phyloP scores from a whole-genome alignment of 208 protist genomes.

The Strigomonas galati region DNA sequence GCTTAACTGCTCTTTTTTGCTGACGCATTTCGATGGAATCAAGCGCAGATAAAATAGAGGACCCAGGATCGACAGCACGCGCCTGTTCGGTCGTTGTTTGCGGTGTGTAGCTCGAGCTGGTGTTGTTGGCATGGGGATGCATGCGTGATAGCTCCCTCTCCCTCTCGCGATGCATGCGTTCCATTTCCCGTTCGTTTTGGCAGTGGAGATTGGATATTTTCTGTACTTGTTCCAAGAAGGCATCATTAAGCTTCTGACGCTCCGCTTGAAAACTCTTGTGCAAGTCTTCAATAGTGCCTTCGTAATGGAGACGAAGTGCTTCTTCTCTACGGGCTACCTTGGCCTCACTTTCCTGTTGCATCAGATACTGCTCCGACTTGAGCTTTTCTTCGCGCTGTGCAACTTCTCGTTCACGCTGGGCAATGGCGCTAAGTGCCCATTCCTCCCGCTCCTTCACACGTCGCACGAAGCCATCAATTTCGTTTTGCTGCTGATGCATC shows the following conservation, averaged over 20 bases:
- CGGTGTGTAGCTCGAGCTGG: no score
- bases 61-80: no score
- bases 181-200: slow-evolving; percentile 48
- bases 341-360: slow-evolving; percentile 37
- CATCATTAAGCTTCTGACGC: slow-evolving; percentile 33
- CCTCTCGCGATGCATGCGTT: slow-evolving; percentile 67
- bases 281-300: slow-evolving; percentile 40
- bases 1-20: no score
- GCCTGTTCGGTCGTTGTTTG: no score
- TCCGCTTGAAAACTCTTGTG: slow-evolving; percentile 35
- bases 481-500: slow-evolving; percentile 24
- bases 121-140: no score
- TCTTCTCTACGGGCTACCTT: slow-evolving; percentile 34
- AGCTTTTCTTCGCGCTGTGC: slow-evolving; percentile 42
- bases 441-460: slow-evolving; percentile 47
- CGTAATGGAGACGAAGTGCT: slow-evolving; percentile 49
- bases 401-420: slow-evolving; percentile 46
- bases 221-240: slow-evolving; percentile 54
- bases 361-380: slow-evolving; percentile 25
- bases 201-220: slow-evolving; percentile 58
- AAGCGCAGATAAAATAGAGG: no score
- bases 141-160: slow-evolving; percentile 28
- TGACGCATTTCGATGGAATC: no score
- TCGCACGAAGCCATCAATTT: slow-evolving; percentile 21
- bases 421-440: slow-evolving; percentile 40